These are phyloP conservation scores for Phaeotremella skinneri DNA, from an alignment of 768 basidiomycete genomes.

Conservation along the genomic window DNA sequence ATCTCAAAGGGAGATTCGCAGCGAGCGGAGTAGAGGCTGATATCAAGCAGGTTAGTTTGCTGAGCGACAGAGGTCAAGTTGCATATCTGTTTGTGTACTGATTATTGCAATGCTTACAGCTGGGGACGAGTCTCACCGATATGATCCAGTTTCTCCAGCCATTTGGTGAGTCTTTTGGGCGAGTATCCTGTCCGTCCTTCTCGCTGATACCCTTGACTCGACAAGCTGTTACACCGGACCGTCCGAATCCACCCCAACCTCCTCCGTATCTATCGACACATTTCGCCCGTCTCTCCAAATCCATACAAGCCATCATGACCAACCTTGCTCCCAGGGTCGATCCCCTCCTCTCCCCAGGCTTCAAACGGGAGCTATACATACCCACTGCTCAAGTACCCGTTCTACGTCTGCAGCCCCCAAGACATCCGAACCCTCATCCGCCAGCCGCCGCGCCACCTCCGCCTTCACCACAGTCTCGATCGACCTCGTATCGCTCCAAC, in stretches of 20 bases:
- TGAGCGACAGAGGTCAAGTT: background rate
- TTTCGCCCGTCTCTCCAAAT: conserved; percentile 21
- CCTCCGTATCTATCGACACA: conserved; percentile 22
- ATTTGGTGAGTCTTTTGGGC: conserved; percentile 17
- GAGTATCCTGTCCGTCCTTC: background rate
- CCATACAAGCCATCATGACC: conserved; percentile 17
- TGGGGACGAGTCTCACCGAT: conserved; percentile 23
- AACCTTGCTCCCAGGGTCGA: conserved; percentile 17
- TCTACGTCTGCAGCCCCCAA: no score
- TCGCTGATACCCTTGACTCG: background rate
- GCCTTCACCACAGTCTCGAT: background rate
- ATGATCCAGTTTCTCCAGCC: conserved; percentile 25
- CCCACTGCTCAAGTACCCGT: no score
- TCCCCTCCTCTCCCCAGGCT: conserved; percentile 9
- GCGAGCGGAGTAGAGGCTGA: background rate
- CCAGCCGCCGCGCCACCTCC: background rate
- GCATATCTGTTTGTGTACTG: no score
- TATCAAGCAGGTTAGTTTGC: background rate
- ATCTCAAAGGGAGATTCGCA: background rate
- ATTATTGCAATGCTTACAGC: no score
- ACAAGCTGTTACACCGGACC: conserved; percentile 1
- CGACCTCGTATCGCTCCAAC: background rate
- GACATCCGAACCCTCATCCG: background rate
- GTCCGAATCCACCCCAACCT: conserved; percentile 12
- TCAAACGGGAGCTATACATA: conserved; percentile 8